Evolutionary conservation across 2,329 filamentous ascomycete genomes (phyloP).

Genomic region (Tolypocladium inflatum): DNA sequence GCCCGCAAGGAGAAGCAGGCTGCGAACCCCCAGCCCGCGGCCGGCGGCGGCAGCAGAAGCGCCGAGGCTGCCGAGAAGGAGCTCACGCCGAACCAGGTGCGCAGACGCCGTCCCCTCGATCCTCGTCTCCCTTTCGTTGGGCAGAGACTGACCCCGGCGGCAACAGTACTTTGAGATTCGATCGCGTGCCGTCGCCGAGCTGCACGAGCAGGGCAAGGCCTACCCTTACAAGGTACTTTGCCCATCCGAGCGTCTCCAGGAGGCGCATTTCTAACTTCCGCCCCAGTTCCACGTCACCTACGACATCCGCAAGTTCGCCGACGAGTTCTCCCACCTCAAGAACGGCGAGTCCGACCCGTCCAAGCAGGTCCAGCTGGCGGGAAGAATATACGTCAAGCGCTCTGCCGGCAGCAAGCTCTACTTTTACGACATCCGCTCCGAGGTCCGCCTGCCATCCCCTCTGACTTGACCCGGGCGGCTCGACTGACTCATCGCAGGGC

Average conservation of each 20-base stretch:
- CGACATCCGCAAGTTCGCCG: conserved; percentile 69
- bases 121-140: neutral
- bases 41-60: conserved; percentile 33
- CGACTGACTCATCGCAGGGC: conserved; percentile 23
- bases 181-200: conserved; percentile 57
- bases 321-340: conserved; percentile 71
- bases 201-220: conserved; percentile 30
- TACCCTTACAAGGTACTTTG: conserved; percentile 69
- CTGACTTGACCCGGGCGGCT: no score
- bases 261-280: neutral
- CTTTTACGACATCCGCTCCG: conserved; percentile 64
- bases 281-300: conserved; percentile 70
- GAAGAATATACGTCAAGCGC: conserved; percentile 84
- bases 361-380: conserved; percentile 66
- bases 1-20: conserved; percentile 85
- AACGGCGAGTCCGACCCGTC: conserved; percentile 77
- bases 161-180: conserved; percentile 84
- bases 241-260: neutral
- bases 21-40: conserved; percentile 61
- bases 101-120: neutral
- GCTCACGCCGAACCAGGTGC: conserved; percentile 43
- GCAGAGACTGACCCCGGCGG: neutral
- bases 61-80: conserved; percentile 57
- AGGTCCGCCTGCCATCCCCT: conserved; percentile 10
- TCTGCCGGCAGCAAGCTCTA: conserved; percentile 73